Evolutionary conservation across 208 protist species (phyloP).

Genomic region (Acanthamoeba castellanii): DNA sequence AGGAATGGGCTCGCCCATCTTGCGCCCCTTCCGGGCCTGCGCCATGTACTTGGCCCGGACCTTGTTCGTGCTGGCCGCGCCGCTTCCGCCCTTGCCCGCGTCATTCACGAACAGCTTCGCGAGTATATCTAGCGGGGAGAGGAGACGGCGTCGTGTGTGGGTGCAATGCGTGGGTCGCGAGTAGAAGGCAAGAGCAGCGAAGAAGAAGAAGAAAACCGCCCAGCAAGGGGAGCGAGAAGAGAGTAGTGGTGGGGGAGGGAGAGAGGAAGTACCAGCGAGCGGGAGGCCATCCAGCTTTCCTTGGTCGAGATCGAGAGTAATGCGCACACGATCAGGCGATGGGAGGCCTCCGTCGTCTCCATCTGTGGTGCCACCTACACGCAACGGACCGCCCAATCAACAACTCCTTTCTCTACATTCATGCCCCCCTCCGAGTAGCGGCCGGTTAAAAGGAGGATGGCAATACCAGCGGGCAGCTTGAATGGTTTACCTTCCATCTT

Average conservation of each 20-base stretch:
- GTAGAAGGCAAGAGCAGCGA: background rate
- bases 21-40: background rate
- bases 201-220: too few species aligned
- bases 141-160: too few species aligned
- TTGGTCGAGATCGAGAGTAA: slow-evolving; percentile 20
- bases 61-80: background rate
- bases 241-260: too few species aligned
- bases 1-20: slow-evolving; percentile 9
- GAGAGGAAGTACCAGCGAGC: background rate
- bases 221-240: too few species aligned
- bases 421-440: too few species aligned
- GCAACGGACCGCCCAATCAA: background rate
- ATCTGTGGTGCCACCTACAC: background rate
- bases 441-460: too few species aligned
- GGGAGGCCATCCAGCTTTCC: slow-evolving; percentile 22
- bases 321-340: background rate
- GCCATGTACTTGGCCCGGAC: background rate
- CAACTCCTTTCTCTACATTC: background rate
- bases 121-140: background rate
- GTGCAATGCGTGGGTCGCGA: too few species aligned
- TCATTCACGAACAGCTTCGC: slow-evolving; percentile 3
- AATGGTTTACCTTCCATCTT: too few species aligned
- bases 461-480: too few species aligned
- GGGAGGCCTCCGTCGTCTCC: background rate
- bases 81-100: background rate